phyloP scores from a whole-genome alignment of 176 grass and related monocot species.

The Ensete ventricosum region DNA sequence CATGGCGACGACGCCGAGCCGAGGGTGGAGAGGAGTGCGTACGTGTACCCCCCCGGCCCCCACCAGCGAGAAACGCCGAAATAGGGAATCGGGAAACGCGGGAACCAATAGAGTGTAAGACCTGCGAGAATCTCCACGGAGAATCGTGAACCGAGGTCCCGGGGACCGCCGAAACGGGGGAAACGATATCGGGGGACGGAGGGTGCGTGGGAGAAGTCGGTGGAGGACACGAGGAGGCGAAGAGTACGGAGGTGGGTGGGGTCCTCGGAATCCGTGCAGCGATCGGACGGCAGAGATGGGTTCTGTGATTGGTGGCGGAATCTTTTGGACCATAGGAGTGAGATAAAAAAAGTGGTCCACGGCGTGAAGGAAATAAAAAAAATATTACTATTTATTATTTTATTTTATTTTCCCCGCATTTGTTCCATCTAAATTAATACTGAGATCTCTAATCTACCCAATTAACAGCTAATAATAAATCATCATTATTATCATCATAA shows the following conservation, averaged over 20 bases:
- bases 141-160: background rate
- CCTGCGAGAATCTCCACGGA: background rate
- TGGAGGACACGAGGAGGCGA: background rate
- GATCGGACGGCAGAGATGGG: background rate
- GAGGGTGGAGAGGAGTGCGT: background rate
- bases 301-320: slow-evolving; percentile 1
- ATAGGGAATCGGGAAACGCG: background rate
- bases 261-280: background rate
- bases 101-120: background rate
- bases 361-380: background rate
- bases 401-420: background rate
- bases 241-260: background rate
- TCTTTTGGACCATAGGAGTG: background rate
- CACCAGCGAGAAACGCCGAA: background rate
- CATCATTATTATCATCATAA: too few relatives aligned
- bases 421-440: too few relatives aligned
- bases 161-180: background rate
- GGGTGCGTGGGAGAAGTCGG: background rate
- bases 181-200: background rate
- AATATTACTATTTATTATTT: background rate
- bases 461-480: too few relatives aligned
- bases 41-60: background rate
- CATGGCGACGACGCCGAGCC: background rate
- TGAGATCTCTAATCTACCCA: too few relatives aligned
- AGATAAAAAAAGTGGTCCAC: background rate